Conservation (phyloP, 192 early-diverging fungal species). For the Rhizophlyctis rosea region DNA sequence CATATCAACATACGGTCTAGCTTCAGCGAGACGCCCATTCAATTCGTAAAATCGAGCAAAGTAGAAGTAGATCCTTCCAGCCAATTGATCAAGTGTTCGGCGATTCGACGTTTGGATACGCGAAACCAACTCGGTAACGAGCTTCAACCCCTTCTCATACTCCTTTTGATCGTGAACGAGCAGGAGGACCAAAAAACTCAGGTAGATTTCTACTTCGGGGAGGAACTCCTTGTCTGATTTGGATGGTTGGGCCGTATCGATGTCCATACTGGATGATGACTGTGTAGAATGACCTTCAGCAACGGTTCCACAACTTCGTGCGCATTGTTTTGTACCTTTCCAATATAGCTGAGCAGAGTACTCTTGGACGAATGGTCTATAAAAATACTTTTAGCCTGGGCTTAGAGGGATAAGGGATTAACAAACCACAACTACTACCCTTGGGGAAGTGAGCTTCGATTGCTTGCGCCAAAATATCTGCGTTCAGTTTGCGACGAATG, state of each 20-base stretch:
- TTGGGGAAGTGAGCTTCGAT: constrained; percentile 26
- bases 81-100: constrained; percentile 85
- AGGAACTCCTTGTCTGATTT: constrained; percentile 40
- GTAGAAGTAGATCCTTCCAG: constrained; percentile 91
- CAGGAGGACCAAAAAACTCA: constrained; percentile 77
- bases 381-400: too few relatives aligned
- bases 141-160: constrained; percentile 64
- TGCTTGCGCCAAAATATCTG: constrained; percentile 57
- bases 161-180: constrained; percentile 77
- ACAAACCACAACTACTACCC: constrained; percentile 9
- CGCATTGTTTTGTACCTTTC: constrained; percentile 6
- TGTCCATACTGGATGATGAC: constrained; percentile 41
- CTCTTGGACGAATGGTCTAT: not conserved
- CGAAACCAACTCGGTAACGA: constrained; percentile 65
- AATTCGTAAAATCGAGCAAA: constrained; percentile 89
- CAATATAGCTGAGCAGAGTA: constrained; percentile 15
- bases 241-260: constrained; percentile 37
- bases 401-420: not conserved
- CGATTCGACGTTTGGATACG: constrained; percentile 70
- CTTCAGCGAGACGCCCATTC: constrained; percentile 63
- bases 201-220: constrained; percentile 84
- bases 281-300: too few relatives aligned
- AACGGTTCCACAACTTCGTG: not conserved
- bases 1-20: constrained; percentile 58
- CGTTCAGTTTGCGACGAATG: constrained; percentile 74